These are phyloP conservation scores for Xylaria sp. DNA, from an alignment of 2,329 filamentous ascomycete genomes.

Conservation along the genomic window DNA sequence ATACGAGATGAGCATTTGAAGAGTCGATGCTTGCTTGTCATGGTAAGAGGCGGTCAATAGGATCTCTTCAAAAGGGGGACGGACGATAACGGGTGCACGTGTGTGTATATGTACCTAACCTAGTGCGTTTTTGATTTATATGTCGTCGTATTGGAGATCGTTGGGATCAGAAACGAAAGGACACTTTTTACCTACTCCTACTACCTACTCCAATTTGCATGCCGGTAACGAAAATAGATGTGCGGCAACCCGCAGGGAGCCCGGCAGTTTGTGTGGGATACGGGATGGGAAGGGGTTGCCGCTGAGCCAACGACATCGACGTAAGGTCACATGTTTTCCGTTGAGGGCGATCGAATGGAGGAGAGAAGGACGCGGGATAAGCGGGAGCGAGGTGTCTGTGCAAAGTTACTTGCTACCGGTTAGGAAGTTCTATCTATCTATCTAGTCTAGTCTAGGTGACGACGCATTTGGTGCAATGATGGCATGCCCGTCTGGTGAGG, in stretches of 20 bases:
- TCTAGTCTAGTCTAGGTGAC: conserved; percentile 1
- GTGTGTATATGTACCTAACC: background rate
- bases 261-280: conserved; percentile 31
- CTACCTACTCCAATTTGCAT: conserved; percentile 17
- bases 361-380: conserved; percentile 13
- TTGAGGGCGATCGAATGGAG: conserved; percentile 27
- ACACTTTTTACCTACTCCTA: background rate
- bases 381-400: conserved; percentile 8
- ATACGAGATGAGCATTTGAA: conserved; percentile 1
- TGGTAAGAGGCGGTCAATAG: conserved; percentile 24
- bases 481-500: conserved; percentile 39
- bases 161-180: background rate
- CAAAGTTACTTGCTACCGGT: background rate
- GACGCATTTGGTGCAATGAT: conserved; percentile 15
- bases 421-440: too few relatives aligned
- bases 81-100: conserved; percentile 10
- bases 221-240: conserved; percentile 31
- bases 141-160: background rate
- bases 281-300: background rate
- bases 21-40: conserved; percentile 3
- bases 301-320: conserved; percentile 35
- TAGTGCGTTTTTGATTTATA: background rate
- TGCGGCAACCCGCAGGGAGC: conserved; percentile 25
- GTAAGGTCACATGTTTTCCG: conserved; percentile 38
- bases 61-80: background rate